These are phyloP conservation scores for Crithidia acanthocephali DNA, from an alignment of 208 protist species.

Conservation along the genomic window DNA sequence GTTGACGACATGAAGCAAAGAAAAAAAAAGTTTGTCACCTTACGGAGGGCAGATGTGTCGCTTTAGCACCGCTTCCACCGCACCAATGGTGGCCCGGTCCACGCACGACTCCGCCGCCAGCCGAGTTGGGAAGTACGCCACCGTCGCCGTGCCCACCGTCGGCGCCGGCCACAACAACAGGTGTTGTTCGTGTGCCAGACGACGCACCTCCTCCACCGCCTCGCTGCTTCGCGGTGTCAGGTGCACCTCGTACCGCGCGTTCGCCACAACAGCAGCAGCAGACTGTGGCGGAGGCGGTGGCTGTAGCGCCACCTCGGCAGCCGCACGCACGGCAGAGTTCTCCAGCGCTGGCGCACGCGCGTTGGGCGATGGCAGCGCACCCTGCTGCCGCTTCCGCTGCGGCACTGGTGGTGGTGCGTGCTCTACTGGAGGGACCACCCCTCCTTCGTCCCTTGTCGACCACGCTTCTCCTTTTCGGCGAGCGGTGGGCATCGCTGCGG, in stretches of 20 bases:
- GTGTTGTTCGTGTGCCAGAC: conserved; percentile 21
- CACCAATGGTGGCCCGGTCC: conserved; percentile 19
- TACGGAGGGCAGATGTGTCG: conserved; percentile 1
- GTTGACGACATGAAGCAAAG: neutral
- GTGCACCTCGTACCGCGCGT: conserved; percentile 30
- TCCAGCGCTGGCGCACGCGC: neutral
- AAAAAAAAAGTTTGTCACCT: neutral
- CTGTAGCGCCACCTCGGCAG: neutral
- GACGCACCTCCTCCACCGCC: conserved; percentile 27
- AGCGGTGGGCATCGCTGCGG: neutral
- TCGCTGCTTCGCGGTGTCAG: conserved; percentile 18
- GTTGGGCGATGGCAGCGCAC: neutral
- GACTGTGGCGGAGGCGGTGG: neutral
- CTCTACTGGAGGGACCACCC: neutral
- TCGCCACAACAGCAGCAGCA: neutral
- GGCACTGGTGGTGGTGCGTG: neutral
- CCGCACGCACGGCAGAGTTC: neutral
- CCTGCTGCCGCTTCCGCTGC: neutral
- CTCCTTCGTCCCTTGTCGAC: neutral
- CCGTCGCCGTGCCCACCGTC: neutral
- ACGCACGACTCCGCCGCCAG: conserved; percentile 38
- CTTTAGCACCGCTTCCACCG: conserved; percentile 25
- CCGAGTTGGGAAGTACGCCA: conserved; percentile 33
- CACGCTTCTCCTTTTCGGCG: neutral
- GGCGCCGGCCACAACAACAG: conserved; percentile 15